Base-by-base conservation (phyloP, 1,284 basidiomycete genomes). In the Tilletia walkeri region DNA sequence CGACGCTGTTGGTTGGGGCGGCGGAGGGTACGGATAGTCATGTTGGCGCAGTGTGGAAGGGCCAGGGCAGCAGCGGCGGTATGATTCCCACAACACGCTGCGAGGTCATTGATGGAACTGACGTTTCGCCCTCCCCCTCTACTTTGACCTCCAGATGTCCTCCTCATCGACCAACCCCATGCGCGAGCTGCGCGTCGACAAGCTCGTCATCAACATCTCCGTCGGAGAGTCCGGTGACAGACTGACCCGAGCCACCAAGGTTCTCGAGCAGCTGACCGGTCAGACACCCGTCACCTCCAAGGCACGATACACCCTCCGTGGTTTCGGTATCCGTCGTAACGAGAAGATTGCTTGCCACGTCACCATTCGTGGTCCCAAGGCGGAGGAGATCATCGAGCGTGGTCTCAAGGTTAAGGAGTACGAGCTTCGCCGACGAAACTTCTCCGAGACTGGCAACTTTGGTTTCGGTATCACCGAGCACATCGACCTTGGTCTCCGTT, bases 191-290 rank as follows among this genome's bases (percentile, higher is more conserved):
- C 89, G 90, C 82, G 95, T 98, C 85, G 95, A 97, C 88, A 98
- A 99, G 89, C 91, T 99, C 85, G 95, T 98, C 88, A 94, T 99
- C 89, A 99, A 99, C 91, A 99, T 99, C 87, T 98, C 94, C 82
- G 96, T 99, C 83, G 95, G 96, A 85, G 95, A 98, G 89, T 97
- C 95, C 82, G 95, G 95, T 88, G 95, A 99, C 90, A 90, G 95
- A 86, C 89, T 99, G 82, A 99, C 96, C 79, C 92, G 96, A 88
- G 95, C 95, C 74, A 94, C 95, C 86, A 99, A 99, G 88, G 95
- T 99, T 79, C 89, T 99, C 84, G 96, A 99, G 87, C 96, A 99
- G 87, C 91, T 99, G 76, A 99, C 95, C 80, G 96, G 95, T 84
- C 95, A 99, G 89, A 94, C 95, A 72, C 95, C 96, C 84, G 95